Evolutionary conservation across 306 rosid species (phyloP).

Genomic region (Vigna hirtella): DNA sequence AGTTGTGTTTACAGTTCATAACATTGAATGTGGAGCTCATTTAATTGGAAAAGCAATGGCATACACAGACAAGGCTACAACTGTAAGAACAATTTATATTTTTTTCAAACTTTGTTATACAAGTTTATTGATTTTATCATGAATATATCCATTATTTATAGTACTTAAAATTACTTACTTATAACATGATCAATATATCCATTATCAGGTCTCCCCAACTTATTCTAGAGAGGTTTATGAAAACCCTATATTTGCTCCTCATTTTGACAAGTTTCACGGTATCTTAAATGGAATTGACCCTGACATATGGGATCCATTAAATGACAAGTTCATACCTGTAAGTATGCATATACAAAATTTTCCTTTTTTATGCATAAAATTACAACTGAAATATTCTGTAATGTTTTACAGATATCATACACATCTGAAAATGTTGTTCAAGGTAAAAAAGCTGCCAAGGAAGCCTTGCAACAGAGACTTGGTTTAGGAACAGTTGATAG

Average conservation of each 20-base stretch:
- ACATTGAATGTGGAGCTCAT: conserved; percentile 79
- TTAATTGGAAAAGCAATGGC: conserved; percentile 72
- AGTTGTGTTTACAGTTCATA: conserved; percentile 83
- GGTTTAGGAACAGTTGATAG: conserved; percentile 65
- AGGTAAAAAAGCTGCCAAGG: conserved; percentile 86
- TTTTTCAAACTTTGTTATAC: neutral
- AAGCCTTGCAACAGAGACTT: conserved; percentile 79
- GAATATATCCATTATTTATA: neutral
- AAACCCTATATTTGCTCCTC: conserved; percentile 65
- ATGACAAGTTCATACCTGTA: conserved; percentile 77
- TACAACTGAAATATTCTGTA: conserved; percentile 29
- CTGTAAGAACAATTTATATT: conserved; percentile 47
- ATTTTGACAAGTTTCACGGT: conserved; percentile 82
- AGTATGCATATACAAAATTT: conserved; percentile 41
- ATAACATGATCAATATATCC: too few species aligned
- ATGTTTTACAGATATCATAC: conserved; percentile 64
- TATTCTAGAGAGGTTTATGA: conserved; percentile 73
- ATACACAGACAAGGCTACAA: conserved; percentile 73
- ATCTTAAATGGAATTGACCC: conserved; percentile 89
- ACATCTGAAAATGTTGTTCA: conserved; percentile 73
- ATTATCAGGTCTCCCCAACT: conserved; percentile 69
- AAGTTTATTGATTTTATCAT: neutral
- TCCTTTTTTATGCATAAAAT: neutral
- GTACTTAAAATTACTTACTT: neutral
- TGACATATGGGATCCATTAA: conserved; percentile 84